Evolutionary conservation across 2,329 filamentous ascomycete species (phyloP).

Genomic region (Ceratocystis cubensis): DNA sequence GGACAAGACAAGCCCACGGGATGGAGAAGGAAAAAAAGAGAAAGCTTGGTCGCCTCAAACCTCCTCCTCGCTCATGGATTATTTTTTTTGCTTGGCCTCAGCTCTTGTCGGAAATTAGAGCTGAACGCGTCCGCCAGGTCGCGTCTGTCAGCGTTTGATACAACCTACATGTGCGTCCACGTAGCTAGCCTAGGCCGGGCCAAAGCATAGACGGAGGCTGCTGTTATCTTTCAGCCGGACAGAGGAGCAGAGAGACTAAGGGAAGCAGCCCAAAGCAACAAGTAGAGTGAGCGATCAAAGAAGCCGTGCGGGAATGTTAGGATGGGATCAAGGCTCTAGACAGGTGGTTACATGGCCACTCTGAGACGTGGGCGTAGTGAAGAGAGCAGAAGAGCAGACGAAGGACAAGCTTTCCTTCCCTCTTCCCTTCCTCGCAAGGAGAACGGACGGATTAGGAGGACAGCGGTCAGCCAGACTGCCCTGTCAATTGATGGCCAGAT

Average conservation of each 20-base stretch:
- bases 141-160: neutral
- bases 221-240: neutral
- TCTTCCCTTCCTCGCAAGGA: too few species aligned
- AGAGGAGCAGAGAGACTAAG: neutral
- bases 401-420: neutral
- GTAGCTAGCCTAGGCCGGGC: too few species aligned
- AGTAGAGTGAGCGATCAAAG: neutral
- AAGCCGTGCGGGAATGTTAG: neutral
- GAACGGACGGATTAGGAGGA: neutral
- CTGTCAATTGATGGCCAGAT: neutral
- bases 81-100: neutral
- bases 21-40: neutral
- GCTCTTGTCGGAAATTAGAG: slow-evolving; percentile 6
- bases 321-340: neutral
- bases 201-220: too few species aligned
- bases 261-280: neutral
- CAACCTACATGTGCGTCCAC: neutral
- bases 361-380: neutral
- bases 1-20: neutral
- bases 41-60: neutral
- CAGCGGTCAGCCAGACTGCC: neutral
- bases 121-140: neutral
- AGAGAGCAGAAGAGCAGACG: neutral
- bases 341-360: slow-evolving; percentile 1
- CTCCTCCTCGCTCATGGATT: neutral